Base-by-base conservation (phyloP, 371 early-diverging fungal species). In the Phascolomyces articulosus region DNA sequence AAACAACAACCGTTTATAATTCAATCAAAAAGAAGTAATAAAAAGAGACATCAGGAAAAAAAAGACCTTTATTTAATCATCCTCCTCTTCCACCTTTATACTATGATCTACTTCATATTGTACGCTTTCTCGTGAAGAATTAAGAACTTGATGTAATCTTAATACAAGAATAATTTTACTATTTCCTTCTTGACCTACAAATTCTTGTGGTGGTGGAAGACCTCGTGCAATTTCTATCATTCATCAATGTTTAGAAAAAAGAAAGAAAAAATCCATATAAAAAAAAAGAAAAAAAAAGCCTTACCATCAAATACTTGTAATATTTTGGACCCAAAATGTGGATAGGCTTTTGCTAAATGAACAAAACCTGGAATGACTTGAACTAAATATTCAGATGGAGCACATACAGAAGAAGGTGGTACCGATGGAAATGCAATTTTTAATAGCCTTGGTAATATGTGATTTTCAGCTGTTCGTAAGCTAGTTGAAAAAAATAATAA, bases 331-430 rank as follows among this genome's bases (percentile, higher is more conserved):
- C 71, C 68, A 56, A 79, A 74, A 26, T 77, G 75, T 10, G 83
- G 83, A 44, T 77, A 82, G 6, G 79, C 83, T 53, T 68, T 55
- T 20, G 83, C 76, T 49, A 82, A 65, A 58, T 78, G 74, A 16
- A 73, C 75, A 64, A 77, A 75, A 0, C 75, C 77, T n/a, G 79
- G 79, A 16, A 82, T 77, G 8, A 71, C 74, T 55, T 80, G 75
- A 4, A 77, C 68, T 8, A 80, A 69, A 34, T 59, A 68, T 56
- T 80, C 78, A 3, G 78, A 80, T 8, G 78, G 78, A 7, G 73
- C 71, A 47, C 77, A 80, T 26, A 47, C 29, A 21, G 58, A 34
- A 4, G 60, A 55, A 21, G 64, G 55, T 24, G 65, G 59, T 23
- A 65, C 57, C 1, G 62, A 27, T 40, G 80, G 74, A 59, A 74